Conservation (phyloP, 805 yeast species). For the Yarrowia divulgata region DNA sequence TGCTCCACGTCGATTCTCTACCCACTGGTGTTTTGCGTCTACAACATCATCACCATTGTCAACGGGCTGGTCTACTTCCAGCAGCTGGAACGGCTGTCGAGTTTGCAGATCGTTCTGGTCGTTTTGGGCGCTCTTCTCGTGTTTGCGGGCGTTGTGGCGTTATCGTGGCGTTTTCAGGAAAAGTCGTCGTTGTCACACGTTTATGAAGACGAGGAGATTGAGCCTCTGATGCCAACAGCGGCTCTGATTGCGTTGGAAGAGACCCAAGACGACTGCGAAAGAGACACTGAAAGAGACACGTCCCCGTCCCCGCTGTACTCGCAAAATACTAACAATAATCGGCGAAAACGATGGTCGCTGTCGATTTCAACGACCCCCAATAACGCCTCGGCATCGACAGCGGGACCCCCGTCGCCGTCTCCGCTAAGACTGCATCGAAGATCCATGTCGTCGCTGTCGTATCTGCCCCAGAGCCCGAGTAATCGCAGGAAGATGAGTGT, state of each 20-base stretch:
- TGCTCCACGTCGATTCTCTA: constrained; percentile 79
- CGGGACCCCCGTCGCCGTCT: constrained; percentile 13
- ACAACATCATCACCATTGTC: constrained; percentile 71
- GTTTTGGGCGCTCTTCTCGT: constrained; percentile 58
- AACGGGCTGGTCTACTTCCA: constrained; percentile 68
- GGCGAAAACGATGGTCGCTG: constrained; percentile 20
- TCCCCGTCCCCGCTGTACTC: constrained; percentile 12
- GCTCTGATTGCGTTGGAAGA: constrained; percentile 11
- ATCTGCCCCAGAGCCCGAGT: constrained; percentile 12
- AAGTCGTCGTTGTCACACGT: constrained; percentile 18
- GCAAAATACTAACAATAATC: neutral
- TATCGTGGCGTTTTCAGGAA: constrained; percentile 59
- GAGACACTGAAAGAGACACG: neutral
- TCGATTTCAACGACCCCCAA: constrained; percentile 22
- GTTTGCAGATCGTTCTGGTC: constrained; percentile 53
- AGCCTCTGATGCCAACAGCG: constrained; percentile 12
- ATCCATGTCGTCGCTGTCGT: constrained; percentile 26
- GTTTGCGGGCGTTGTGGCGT: constrained; percentile 65
- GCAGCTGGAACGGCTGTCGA: constrained; percentile 56
- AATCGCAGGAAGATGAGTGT: constrained; percentile 1
- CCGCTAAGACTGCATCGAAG: constrained; percentile 22
- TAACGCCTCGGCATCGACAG: constrained; percentile 14
- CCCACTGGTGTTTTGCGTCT: constrained; percentile 85
- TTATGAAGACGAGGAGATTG: constrained; percentile 28
- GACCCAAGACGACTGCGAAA: neutral